phyloP scores from a whole-genome alignment of 1,139 yeast species.

The Pneumocystis oryctolagi region DNA sequence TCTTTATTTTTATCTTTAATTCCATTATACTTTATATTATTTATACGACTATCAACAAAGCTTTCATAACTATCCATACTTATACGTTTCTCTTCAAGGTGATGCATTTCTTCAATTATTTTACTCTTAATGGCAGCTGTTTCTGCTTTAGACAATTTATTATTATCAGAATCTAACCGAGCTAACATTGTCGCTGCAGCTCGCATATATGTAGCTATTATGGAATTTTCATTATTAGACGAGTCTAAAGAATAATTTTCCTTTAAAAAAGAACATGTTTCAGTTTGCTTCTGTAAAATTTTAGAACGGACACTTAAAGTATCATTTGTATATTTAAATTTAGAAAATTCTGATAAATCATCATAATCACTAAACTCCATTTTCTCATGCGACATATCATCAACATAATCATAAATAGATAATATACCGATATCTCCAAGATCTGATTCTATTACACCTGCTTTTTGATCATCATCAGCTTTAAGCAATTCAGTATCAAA shows the following conservation, averaged over 20 bases:
- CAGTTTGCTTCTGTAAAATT: background rate
- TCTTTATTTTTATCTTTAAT: constrained; percentile 15
- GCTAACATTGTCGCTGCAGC: constrained; percentile 90
- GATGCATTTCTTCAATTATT: constrained; percentile 77
- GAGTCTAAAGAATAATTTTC: constrained; percentile 9
- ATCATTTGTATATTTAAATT: background rate
- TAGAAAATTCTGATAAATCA: background rate
- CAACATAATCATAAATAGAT: background rate
- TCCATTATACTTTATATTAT: background rate
- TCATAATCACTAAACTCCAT: background rate
- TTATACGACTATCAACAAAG: background rate
- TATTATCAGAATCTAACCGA: constrained; percentile 56
- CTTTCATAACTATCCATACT: constrained; percentile 14
- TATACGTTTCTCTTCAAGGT: constrained; percentile 46
- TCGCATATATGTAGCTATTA: constrained; percentile 74
- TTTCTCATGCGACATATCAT: background rate
- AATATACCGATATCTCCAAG: constrained; percentile 15
- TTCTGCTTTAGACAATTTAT: constrained; percentile 59
- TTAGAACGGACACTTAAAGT: background rate
- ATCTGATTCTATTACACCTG: constrained; percentile 14
- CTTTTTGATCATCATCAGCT: background rate
- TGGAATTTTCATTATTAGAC: background rate
- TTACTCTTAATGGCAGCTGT: constrained; percentile 55
- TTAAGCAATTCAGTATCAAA: background rate
- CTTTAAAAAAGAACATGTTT: constrained; percentile 9